Evolutionary conservation across 2,329 filamentous ascomycete species (phyloP).

Genomic region (Pestalotiopsis sp.): DNA sequence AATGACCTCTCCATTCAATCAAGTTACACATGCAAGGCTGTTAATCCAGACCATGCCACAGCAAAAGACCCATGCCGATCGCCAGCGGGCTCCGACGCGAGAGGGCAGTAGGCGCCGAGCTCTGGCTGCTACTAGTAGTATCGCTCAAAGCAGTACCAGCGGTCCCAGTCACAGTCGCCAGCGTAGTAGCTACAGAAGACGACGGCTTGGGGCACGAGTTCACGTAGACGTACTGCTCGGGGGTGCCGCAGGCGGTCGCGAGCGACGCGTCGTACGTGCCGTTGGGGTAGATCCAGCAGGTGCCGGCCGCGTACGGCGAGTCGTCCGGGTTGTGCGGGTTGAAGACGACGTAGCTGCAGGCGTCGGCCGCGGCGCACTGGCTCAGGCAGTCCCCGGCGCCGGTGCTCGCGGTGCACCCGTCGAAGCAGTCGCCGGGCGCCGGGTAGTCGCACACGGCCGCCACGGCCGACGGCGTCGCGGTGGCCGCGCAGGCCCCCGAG

Average conservation of each 20-base stretch:
- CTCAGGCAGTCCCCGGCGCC: background rate
- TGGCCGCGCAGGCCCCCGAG: slow-evolving; percentile 1
- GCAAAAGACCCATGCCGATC: background rate
- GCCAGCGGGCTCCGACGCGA: background rate
- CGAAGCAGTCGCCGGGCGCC: background rate
- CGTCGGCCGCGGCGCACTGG: background rate
- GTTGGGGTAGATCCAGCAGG: slow-evolving; percentile 1
- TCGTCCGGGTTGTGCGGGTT: background rate
- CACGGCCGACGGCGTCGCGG: background rate
- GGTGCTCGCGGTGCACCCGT: background rate
- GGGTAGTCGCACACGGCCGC: background rate
- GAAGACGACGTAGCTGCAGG: slow-evolving; percentile 5
- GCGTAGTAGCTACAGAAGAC: background rate
- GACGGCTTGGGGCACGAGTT: slow-evolving; percentile 5
- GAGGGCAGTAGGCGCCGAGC: background rate
- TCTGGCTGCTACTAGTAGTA: background rate
- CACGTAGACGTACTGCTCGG: slow-evolving; percentile 2
- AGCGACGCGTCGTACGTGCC: background rate
- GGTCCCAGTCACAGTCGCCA: background rate
- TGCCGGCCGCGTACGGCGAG: background rate
- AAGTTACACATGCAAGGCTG: too few species aligned
- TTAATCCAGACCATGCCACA: too few species aligned
- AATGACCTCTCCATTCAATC: too few species aligned
- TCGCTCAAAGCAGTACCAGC: background rate
- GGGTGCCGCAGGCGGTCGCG: background rate